phyloP scores from a whole-genome alignment of 768 basidiomycete genomes.

The Mycena galopus region DNA sequence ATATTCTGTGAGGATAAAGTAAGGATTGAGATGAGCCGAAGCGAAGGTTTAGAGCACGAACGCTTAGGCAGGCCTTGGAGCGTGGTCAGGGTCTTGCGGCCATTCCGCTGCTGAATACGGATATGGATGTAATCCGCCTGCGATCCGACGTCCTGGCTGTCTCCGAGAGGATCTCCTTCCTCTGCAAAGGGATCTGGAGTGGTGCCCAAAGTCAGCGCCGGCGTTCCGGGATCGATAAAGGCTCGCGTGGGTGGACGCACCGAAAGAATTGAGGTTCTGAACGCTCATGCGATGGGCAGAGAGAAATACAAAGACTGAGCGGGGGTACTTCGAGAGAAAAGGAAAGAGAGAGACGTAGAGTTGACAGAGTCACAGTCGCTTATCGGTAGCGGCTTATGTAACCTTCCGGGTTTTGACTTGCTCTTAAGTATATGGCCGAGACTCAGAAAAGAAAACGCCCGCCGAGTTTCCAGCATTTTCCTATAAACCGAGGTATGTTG shows the following conservation, averaged over 20 bases:
- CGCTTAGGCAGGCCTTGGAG: slow-evolving; percentile 95
- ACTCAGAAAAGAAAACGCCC: slow-evolving; percentile 68
- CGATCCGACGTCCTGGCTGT: slow-evolving; percentile 82
- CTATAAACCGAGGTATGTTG: slow-evolving; percentile 68
- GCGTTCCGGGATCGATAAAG: slow-evolving; percentile 39
- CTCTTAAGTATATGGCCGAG: slow-evolving; percentile 29
- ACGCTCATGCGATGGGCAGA: slow-evolving; percentile 90
- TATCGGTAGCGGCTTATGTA: background rate
- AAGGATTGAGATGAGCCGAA: slow-evolving; percentile 26
- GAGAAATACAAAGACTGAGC: slow-evolving; percentile 62
- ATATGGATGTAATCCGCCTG: slow-evolving; percentile 91
- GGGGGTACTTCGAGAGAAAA: slow-evolving; percentile 51
- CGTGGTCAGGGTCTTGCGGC: slow-evolving; percentile 97
- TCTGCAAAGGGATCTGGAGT: slow-evolving; percentile 94
- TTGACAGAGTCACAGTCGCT: slow-evolving; percentile 20
- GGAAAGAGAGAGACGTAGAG: slow-evolving; percentile 43
- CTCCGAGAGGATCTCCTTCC: slow-evolving; percentile 86
- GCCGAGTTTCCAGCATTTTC: slow-evolving; percentile 79
- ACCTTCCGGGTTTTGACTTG: slow-evolving; percentile 23
- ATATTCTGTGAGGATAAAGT: slow-evolving; percentile 72
- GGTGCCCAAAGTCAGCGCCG: slow-evolving; percentile 23
- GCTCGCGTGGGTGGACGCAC: slow-evolving; percentile 55
- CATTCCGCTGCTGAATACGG: slow-evolving; percentile 99
- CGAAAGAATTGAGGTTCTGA: slow-evolving; percentile 89
- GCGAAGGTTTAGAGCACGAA: slow-evolving; percentile 52